Evolutionary conservation across 768 basidiomycete genomes (phyloP).

Genomic region (Mycena capillaripes): DNA sequence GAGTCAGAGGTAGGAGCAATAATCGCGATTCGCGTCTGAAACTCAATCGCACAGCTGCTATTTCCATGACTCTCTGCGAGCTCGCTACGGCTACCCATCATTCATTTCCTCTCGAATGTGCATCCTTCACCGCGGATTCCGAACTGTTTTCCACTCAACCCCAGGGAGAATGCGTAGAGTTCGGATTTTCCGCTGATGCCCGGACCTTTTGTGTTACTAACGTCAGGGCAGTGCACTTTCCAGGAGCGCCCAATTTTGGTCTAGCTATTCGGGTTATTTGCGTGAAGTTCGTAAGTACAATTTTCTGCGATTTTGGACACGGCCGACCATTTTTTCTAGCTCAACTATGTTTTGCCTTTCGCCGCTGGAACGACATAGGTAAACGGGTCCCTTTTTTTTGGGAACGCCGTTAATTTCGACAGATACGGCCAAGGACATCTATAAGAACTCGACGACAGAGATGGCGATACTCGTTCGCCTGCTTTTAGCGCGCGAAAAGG

Average conservation of each 20-base stretch:
- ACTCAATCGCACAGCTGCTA: conserved; percentile 64
- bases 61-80: conserved; percentile 85
- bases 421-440: conserved; percentile 78
- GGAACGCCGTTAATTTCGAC: not conserved
- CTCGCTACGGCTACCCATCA: conserved; percentile 80
- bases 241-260: conserved; percentile 87
- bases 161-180: conserved; percentile 70
- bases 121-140: conserved; percentile 46
- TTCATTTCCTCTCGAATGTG: conserved; percentile 78
- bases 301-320: not conserved
- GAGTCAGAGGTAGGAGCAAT: conserved; percentile 64
- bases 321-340: conserved; percentile 55
- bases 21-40: not conserved
- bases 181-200: conserved; percentile 28
- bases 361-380: conserved; percentile 84
- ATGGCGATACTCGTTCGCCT: conserved; percentile 64
- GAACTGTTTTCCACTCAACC: conserved; percentile 29
- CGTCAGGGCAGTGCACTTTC: conserved; percentile 69
- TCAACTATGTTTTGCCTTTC: conserved; percentile 82
- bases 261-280: conserved; percentile 87
- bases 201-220: not conserved
- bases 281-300: conserved; percentile 77
- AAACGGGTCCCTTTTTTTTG: conserved; percentile 25
- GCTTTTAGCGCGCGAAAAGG: conserved; percentile 61
- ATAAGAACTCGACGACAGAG: conserved; percentile 74